These are phyloP conservation scores for Clonostachys rhizophaga DNA, from an alignment of 2,329 filamentous ascomycete species.

Conservation along the genomic window DNA sequence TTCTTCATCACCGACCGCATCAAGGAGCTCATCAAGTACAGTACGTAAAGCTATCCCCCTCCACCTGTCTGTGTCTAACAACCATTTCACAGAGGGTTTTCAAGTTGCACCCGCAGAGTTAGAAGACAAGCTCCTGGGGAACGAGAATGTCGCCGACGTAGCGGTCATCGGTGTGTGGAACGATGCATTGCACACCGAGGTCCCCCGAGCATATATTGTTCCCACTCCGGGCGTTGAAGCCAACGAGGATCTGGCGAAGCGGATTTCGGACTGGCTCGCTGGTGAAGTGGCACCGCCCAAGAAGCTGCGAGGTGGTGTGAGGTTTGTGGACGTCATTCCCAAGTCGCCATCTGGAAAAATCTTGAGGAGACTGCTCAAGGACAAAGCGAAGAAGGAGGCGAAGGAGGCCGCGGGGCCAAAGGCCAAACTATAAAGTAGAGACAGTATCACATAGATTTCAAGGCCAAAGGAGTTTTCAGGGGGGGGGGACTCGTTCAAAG, in stretches of 20 bases:
- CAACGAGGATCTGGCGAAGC: slow-evolving; percentile 21
- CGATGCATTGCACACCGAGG: slow-evolving; percentile 57
- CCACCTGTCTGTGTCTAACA: not conserved
- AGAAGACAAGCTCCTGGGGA: slow-evolving; percentile 40
- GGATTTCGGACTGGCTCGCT: slow-evolving; percentile 33
- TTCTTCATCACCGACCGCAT: slow-evolving; percentile 88
- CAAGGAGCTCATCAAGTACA: slow-evolving; percentile 59
- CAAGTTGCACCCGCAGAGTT: slow-evolving; percentile 68
- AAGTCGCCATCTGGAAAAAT: slow-evolving; percentile 60
- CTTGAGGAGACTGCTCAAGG: slow-evolving; percentile 43
- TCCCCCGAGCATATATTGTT: slow-evolving; percentile 48
- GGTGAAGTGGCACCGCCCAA: slow-evolving; percentile 62
- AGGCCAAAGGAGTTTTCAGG: too few relatives aligned
- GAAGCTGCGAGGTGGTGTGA: slow-evolving; percentile 65
- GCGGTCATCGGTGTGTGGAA: slow-evolving; percentile 60
- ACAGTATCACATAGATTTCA: too few relatives aligned
- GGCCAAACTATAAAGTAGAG: slow-evolving; percentile 26
- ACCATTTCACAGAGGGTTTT: slow-evolving; percentile 45
- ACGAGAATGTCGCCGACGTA: slow-evolving; percentile 47
- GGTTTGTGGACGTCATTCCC: slow-evolving; percentile 63
- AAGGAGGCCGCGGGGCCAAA: slow-evolving; percentile 19
- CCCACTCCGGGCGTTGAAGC: slow-evolving; percentile 25
- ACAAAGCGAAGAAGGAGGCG: slow-evolving; percentile 26
- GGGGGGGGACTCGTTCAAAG: too few relatives aligned
- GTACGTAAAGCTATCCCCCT: slow-evolving; percentile 35